Conservation (phyloP, 306 rosid genomes). For the Canavalia ensiformis region DNA sequence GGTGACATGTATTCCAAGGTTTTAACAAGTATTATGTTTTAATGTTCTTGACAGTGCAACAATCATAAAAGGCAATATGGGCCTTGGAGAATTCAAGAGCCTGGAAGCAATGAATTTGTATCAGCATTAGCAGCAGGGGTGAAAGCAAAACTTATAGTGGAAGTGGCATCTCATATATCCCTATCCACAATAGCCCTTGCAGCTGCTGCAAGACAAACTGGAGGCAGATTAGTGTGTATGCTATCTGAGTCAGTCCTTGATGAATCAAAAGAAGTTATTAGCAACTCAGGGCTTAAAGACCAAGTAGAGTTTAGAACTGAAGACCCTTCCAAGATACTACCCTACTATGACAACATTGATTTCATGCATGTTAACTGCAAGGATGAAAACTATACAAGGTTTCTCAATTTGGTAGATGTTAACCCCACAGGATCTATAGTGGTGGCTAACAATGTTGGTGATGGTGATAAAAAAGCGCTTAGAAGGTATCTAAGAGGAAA, state of each 20-base stretch:
- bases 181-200: constrained; percentile 71
- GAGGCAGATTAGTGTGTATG: constrained; percentile 63
- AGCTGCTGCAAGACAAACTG: constrained; percentile 64
- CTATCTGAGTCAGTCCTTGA: constrained; percentile 58
- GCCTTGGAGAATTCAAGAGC: constrained; percentile 58
- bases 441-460: constrained; percentile 62
- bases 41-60: constrained; percentile 51
- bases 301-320: constrained; percentile 69
- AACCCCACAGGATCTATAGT: constrained; percentile 67
- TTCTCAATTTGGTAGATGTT: constrained; percentile 61
- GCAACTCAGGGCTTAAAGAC: constrained; percentile 59
- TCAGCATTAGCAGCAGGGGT: constrained; percentile 78
- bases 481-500: constrained; percentile 51
- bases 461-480: constrained; percentile 47
- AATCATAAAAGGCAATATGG: constrained; percentile 47
- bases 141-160: constrained; percentile 68
- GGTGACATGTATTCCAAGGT: not conserved
- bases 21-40: not conserved
- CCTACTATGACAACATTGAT: constrained; percentile 64
- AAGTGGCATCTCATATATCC: constrained; percentile 60
- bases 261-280: constrained; percentile 57
- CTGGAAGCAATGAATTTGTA: constrained; percentile 67
- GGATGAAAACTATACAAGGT: constrained; percentile 51
- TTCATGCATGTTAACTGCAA: constrained; percentile 71
- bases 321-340: constrained; percentile 59